Evolutionary conservation across 768 basidiomycete species (phyloP).

Genomic region (Podaxis pistillaris): DNA sequence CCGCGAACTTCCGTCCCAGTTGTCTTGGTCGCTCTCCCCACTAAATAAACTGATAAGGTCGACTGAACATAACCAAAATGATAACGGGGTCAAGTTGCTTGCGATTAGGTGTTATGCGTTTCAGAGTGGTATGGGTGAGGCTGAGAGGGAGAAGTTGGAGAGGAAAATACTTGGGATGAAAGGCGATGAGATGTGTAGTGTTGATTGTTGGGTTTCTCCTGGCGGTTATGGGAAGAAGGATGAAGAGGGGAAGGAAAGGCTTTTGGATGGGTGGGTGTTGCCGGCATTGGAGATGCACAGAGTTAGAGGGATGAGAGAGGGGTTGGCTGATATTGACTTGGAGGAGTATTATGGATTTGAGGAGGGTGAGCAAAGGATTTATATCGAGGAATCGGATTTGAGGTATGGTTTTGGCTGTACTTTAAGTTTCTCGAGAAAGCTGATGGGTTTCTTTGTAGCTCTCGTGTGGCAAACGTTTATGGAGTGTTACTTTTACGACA

Average conservation of each 20-base stretch:
- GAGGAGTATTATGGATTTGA: conserved; percentile 47
- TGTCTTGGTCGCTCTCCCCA: conserved; percentile 67
- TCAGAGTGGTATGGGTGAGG: conserved; percentile 78
- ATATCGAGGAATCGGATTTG: conserved; percentile 47
- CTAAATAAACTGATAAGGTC: conserved; percentile 44
- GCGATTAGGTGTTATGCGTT: conserved; percentile 78
- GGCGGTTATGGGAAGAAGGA: conserved; percentile 35
- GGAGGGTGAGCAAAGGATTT: conserved; percentile 28
- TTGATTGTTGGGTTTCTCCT: conserved; percentile 54
- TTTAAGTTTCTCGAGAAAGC: background rate
- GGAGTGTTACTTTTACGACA: conserved; percentile 65
- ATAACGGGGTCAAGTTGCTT: conserved; percentile 63
- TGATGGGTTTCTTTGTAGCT: conserved; percentile 36
- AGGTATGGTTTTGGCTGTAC: conserved; percentile 40
- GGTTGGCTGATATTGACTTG: conserved; percentile 32
- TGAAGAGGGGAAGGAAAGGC: conserved; percentile 40
- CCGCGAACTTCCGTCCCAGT: conserved; percentile 57
- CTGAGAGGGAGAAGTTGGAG: conserved; percentile 68
- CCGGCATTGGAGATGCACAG: conserved; percentile 68
- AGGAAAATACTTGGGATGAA: conserved; percentile 49
- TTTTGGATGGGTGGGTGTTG: conserved; percentile 80
- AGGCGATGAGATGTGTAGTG: conserved; percentile 39
- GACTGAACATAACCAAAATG: conserved; percentile 30
- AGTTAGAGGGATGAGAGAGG: conserved; percentile 48
- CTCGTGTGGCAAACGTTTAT: conserved; percentile 57